Conservation (phyloP, 2,329 filamentous ascomycete genomes). For the Podosphaera fusca region DNA sequence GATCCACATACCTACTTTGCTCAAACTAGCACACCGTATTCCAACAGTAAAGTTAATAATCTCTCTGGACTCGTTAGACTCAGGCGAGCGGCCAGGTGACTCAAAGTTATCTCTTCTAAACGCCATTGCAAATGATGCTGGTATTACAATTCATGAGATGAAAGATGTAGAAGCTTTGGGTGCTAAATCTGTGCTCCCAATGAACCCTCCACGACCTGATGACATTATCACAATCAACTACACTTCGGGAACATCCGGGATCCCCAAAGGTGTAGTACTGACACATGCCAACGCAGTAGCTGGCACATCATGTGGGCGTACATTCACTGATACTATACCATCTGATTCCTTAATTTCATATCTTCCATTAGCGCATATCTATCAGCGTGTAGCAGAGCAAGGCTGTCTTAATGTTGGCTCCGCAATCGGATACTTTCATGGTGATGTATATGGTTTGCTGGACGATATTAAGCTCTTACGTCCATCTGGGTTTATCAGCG, state of each 20-base stretch:
- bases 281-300: conserved; percentile 65
- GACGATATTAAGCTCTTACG: conserved; percentile 78
- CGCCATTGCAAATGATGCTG: conserved; percentile 47
- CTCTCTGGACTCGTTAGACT: conserved; percentile 61
- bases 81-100: conserved; percentile 50
- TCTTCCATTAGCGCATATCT: conserved; percentile 84
- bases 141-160: conserved; percentile 60
- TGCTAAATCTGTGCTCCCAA: conserved; percentile 40
- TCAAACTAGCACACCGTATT: conserved; percentile 55
- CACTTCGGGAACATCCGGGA: conserved; percentile 65
- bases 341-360: conserved; percentile 58
- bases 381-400: conserved; percentile 66
- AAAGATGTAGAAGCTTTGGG: conserved; percentile 64
- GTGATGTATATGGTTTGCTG: conserved; percentile 63
- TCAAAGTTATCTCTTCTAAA: conserved; percentile 64
- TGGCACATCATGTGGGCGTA: conserved; percentile 37
- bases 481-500: conserved; percentile 66
- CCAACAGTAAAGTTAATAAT: conserved; percentile 73
- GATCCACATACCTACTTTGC: conserved; percentile 55
- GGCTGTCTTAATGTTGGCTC: conserved; percentile 46
- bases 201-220: conserved; percentile 46
- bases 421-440: conserved; percentile 78
- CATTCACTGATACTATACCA: conserved; percentile 24
- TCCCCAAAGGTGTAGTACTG: conserved; percentile 64
- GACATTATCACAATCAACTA: conserved; percentile 83